A percentile compares a stretch with the other conserved stretches of the same genome.
phyloP scores from a whole-genome alignment of 805 yeast species.

The Hanseniaspora thailandica region DNA sequence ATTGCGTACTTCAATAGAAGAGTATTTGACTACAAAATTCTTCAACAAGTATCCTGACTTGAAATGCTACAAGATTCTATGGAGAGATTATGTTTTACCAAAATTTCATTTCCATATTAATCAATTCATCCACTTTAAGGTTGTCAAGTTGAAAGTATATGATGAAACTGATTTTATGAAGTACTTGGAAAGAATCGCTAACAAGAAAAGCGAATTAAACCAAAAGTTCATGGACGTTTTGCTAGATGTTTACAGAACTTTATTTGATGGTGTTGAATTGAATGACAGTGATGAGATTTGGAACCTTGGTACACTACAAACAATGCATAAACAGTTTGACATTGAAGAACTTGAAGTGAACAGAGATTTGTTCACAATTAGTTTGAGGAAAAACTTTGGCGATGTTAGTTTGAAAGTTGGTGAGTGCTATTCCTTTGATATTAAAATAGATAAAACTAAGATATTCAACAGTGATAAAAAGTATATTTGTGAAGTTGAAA shows the following conservation, averaged over 20 bases:
- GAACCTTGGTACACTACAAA: not conserved
- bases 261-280: constrained; percentile 13
- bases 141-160: constrained; percentile 9
- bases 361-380: not conserved
- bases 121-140: constrained; percentile 10
- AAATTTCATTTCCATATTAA: constrained; percentile 20
- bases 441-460: not conserved
- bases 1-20: not conserved
- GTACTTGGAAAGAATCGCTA: not conserved
- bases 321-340: not conserved
- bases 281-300: not conserved
- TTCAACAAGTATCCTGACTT: constrained; percentile 4
- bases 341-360: not conserved
- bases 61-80: constrained; percentile 12
- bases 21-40: constrained; percentile 5
- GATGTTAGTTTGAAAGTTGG: constrained; percentile 10
- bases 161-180: constrained; percentile 5
- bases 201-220: not conserved
- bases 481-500: constrained; percentile 36
- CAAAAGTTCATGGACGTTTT: not conserved
- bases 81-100: constrained; percentile 22
- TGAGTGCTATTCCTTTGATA: not conserved
- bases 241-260: not conserved
- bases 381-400: not conserved
- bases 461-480: constrained; percentile 16